Evolutionary conservation across 345 rosid species (phyloP).

Genomic region (Eucalyptus melliodora): DNA sequence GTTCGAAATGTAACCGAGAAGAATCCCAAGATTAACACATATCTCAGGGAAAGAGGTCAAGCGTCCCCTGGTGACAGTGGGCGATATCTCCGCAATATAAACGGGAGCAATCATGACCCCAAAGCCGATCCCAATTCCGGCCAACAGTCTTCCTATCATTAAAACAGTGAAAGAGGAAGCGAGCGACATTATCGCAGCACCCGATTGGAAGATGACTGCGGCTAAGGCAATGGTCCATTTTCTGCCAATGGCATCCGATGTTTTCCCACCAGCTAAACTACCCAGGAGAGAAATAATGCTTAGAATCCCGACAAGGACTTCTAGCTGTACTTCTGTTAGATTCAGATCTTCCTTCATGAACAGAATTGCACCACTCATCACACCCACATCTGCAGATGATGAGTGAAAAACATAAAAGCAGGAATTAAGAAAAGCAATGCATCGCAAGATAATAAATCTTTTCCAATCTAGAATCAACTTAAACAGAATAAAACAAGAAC

Average conservation of each 20-base stretch:
- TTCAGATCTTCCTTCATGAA: slow-evolving; percentile 82
- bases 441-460: neutral
- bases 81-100: neutral
- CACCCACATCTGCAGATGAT: slow-evolving; percentile 66
- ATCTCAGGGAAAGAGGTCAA: slow-evolving; percentile 65
- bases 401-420: neutral
- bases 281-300: slow-evolving; percentile 78
- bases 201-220: slow-evolving; percentile 56
- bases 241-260: slow-evolving; percentile 70
- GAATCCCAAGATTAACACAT: slow-evolving; percentile 50
- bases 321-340: slow-evolving; percentile 66
- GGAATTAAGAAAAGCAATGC: neutral
- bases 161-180: slow-evolving; percentile 61
- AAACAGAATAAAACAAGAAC: neutral
- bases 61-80: slow-evolving; percentile 31
- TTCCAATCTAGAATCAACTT: neutral
- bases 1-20: slow-evolving; percentile 56
- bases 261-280: slow-evolving; percentile 79
- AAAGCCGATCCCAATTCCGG: slow-evolving; percentile 36
- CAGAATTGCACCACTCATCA: slow-evolving; percentile 91
- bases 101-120: neutral
- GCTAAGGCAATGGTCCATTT: slow-evolving; percentile 95
- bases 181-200: slow-evolving; percentile 65
- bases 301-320: slow-evolving; percentile 70
- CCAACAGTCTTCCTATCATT: slow-evolving; percentile 17